phyloP scores from a whole-genome alignment of 2,329 filamentous ascomycete genomes.

The Arthrobotrys sinensis region DNA sequence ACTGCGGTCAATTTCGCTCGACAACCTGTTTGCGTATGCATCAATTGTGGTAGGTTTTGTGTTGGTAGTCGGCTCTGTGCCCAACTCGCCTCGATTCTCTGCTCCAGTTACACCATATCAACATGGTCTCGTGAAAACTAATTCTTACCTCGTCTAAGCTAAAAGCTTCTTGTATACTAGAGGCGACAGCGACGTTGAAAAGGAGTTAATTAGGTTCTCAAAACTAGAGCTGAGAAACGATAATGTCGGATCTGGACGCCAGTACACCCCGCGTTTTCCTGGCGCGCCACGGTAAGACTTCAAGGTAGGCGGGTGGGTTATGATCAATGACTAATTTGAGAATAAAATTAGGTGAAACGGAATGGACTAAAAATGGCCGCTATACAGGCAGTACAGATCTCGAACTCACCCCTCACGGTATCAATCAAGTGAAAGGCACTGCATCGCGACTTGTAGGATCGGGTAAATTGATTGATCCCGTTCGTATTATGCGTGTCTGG shows the following conservation, averaged over 20 bases:
- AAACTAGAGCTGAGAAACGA: not conserved
- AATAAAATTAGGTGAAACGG: constrained; percentile 67
- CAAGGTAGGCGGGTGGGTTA: not conserved
- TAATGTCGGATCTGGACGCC: constrained; percentile 46
- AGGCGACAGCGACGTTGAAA: too few species aligned
- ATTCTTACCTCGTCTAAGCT: too few species aligned
- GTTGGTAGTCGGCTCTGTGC: too few species aligned
- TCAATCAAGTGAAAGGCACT: constrained; percentile 69
- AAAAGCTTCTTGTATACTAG: too few species aligned
- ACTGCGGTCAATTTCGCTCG: too few species aligned
- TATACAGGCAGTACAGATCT: constrained; percentile 69
- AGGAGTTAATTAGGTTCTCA: not conserved
- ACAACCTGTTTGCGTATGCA: too few species aligned
- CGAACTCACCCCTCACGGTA: constrained; percentile 67
- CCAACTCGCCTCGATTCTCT: too few species aligned
- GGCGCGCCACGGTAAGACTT: constrained; percentile 66
- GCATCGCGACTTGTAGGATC: constrained; percentile 69
- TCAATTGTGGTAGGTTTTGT: too few species aligned
- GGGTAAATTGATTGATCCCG: constrained; percentile 71
- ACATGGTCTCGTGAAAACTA: too few species aligned
- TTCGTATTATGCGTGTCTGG: constrained; percentile 69
- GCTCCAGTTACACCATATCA: too few species aligned
- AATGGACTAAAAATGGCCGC: constrained; percentile 70
- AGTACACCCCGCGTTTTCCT: constrained; percentile 68
- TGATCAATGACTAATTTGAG: not conserved